A percentile compares a stretch with the other conserved stretches of the same genome.
Evolutionary conservation across 2,329 filamentous ascomycete species (phyloP).

Genomic region (Fusarium torreyae): DNA sequence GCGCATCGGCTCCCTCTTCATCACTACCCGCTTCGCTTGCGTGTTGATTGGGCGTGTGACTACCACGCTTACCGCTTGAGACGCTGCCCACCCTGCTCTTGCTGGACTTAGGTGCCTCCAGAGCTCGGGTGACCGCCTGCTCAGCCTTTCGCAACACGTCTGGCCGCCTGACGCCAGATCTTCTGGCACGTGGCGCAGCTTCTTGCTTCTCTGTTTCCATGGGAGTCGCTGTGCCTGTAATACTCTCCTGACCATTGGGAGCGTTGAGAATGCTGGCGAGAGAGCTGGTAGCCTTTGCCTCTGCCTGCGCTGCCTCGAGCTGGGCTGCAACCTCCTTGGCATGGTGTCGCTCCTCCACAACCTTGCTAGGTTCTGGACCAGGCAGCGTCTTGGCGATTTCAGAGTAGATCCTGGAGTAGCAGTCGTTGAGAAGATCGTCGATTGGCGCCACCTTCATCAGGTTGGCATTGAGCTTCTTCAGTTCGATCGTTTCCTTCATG

Average conservation of each 20-base stretch:
- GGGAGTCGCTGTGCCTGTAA: slow-evolving; percentile 54
- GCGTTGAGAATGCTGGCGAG: slow-evolving; percentile 62
- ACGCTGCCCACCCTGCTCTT: slow-evolving; percentile 67
- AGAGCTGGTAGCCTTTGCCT: slow-evolving; percentile 54
- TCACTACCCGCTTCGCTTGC: slow-evolving; percentile 59
- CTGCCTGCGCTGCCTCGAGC: slow-evolving; percentile 54
- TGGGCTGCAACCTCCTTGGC: slow-evolving; percentile 60
- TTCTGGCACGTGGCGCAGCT: slow-evolving; percentile 58
- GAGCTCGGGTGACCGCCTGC: slow-evolving; percentile 66
- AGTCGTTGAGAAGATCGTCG: slow-evolving; percentile 94
- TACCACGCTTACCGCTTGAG: slow-evolving; percentile 65
- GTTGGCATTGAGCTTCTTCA: slow-evolving; percentile 83
- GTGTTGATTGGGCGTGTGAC: slow-evolving; percentile 56
- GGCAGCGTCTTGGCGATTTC: slow-evolving; percentile 75
- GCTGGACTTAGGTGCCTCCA: slow-evolving; percentile 64
- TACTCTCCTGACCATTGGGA: slow-evolving; percentile 57
- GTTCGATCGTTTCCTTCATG: slow-evolving; percentile 71
- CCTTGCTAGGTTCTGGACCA: slow-evolving; percentile 62
- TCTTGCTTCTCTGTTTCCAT: slow-evolving; percentile 60
- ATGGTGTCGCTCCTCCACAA: slow-evolving; percentile 63
- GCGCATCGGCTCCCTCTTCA: slow-evolving; percentile 60
- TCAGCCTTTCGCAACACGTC: slow-evolving; percentile 75
- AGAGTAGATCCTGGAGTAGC: slow-evolving; percentile 83
- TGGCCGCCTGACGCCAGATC: slow-evolving; percentile 65
- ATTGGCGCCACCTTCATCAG: slow-evolving; percentile 89